Evolutionary conservation across 352 stramenopile genomes (phyloP).

Genomic region (Phytopythium vexans): DNA sequence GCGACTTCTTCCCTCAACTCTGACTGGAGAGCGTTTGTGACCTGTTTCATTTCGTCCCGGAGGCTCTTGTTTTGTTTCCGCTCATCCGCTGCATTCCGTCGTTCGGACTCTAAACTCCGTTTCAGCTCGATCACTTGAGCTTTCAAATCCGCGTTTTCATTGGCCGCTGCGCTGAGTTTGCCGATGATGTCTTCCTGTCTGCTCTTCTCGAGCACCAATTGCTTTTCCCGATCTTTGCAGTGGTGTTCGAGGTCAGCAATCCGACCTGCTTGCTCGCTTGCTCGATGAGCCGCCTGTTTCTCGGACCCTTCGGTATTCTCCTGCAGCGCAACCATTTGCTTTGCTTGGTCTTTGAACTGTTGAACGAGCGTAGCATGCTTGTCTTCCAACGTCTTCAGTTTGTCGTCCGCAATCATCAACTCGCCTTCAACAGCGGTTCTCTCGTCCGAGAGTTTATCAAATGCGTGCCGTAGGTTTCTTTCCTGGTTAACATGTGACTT

Average conservation of each 20-base stretch:
- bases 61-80: slow-evolving; percentile 14
- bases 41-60: slow-evolving; percentile 10
- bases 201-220: not conserved
- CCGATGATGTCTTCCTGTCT: not conserved
- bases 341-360: slow-evolving; percentile 19
- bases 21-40: slow-evolving; percentile 6
- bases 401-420: slow-evolving; percentile 34
- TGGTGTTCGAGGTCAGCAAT: not conserved
- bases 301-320: slow-evolving; percentile 27
- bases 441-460: slow-evolving; percentile 19
- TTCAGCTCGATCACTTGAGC: slow-evolving; percentile 27
- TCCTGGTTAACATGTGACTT: slow-evolving; percentile 12
- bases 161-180: slow-evolving; percentile 6
- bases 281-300: slow-evolving; percentile 10
- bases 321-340: slow-evolving; percentile 32
- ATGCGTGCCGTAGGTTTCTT: slow-evolving; percentile 9
- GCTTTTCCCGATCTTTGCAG: slow-evolving; percentile 1
- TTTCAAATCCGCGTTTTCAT: slow-evolving; percentile 27
- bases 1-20: slow-evolving; percentile 14
- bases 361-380: slow-evolving; percentile 26
- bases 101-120: slow-evolving; percentile 16
- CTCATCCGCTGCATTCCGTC: slow-evolving; percentile 9
- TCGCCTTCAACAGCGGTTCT: slow-evolving; percentile 47
- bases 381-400: slow-evolving; percentile 30
- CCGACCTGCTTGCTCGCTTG: not conserved